Evolutionary conservation across 345 rosid genomes (phyloP), one percentile per base, ranked within the genome.

Genomic region (Brassica juncea): DNA sequence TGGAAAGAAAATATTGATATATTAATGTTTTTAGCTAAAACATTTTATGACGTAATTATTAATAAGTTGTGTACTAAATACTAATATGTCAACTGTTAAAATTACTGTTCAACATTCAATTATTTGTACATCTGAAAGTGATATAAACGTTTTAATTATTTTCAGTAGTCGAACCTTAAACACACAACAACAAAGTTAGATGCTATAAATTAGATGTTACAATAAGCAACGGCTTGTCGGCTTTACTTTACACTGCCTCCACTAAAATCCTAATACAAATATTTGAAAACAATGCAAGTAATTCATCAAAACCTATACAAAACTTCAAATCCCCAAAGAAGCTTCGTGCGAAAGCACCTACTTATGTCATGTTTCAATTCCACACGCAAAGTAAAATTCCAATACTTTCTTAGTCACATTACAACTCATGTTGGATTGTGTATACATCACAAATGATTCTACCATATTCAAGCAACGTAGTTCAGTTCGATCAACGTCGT

Each of bases 181-280:
- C 64, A 72, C 31, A 3, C 61, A 65, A 66, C 30, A 31, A 66
- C n/a, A 44, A 58, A 66, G 65, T 64, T 16, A 6, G 32, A 58
- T 44, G 11, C 11, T 34, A 37, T 23, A 28, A 27, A 14, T 39
- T 42, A 60, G 11, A 28, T 9, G 74, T 47, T 32, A 23, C 25
- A 21, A 30, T 67, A 78, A 72, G 77, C 69, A 66, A 67, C 57
- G 69, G 55, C 19, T 58, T 58, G 4, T 66, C 54, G 55, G 47
- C 67, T 78, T 30, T 23, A 66, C 61, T 21, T 21, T 42, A 14
- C 55, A 5, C 7, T 4, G 37, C 14, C 28, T 34, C 34, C 55
- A 79, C 61, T 74, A 74, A 34, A 23, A 15, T 74, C 31, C 60
- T 55, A 49, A 79, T 68, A 68, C 75, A 60, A 73, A 71, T 73